Evolutionary conservation across 768 basidiomycete genomes (phyloP).

Genomic region (Mycena vulgaris): DNA sequence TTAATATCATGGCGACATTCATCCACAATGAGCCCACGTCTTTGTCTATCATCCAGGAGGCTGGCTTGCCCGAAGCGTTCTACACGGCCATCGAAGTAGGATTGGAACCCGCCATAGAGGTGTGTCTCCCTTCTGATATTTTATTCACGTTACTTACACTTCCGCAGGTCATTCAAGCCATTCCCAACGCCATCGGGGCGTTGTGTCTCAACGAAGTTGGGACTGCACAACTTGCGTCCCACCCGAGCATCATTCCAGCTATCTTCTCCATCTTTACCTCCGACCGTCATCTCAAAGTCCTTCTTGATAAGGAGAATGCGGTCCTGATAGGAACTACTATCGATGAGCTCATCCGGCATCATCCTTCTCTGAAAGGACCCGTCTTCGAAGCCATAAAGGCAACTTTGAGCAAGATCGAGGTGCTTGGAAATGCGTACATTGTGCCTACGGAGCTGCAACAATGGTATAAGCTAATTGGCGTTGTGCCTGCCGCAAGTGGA

Average conservation of each 20-base stretch:
- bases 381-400: constrained; percentile 85
- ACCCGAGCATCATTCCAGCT: constrained; percentile 86
- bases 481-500: constrained; percentile 26
- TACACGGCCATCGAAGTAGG: constrained; percentile 89
- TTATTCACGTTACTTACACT: constrained; percentile 20
- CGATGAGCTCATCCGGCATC: constrained; percentile 97
- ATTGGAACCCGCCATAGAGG: constrained; percentile 91
- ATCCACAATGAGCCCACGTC: constrained; percentile 99
- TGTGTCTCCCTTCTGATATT: constrained; percentile 48
- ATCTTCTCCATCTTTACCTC: constrained; percentile 92
- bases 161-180: constrained; percentile 86
- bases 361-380: constrained; percentile 86
- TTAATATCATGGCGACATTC: constrained; percentile 96
- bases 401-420: constrained; percentile 81
- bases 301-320: constrained; percentile 95
- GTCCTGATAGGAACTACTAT: constrained; percentile 90
- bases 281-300: constrained; percentile 83
- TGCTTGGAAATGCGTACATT: constrained; percentile 73
- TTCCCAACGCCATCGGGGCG: constrained; percentile 96
- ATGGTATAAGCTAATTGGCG: constrained; percentile 74
- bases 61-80: constrained; percentile 89
- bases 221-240: constrained; percentile 82
- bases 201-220: constrained; percentile 95
- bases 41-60: constrained; percentile 92
- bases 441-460: constrained; percentile 72